Base-by-base conservation (phyloP, 257 asterid species). In the Capsicum baccatum region DNA sequence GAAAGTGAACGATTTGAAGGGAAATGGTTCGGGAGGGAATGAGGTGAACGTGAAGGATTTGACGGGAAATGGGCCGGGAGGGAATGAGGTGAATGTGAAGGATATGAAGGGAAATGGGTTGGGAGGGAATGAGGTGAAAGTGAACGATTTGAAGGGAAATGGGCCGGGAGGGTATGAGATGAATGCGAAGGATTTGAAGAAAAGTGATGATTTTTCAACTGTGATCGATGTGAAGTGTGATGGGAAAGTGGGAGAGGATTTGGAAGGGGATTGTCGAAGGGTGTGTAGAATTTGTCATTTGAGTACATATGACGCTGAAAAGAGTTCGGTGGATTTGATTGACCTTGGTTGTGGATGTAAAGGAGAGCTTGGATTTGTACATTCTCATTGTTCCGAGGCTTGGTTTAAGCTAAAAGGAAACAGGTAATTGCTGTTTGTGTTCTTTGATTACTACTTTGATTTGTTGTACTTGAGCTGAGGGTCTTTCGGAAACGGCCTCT, bases 301-400 rank as follows among this genome's bases (percentile, higher is more conserved):
- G 93, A 94, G 79, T 86, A 89, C 87, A 8, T 89, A 87, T 86
- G 98, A 94, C 79, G 84, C 79, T 78, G 84, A 88, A 5, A 80
- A 86, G 21, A 81, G 60, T 69, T 76, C 78, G 39, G 57, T 42
- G n/a, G 97, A 90, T 84, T 85, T 96, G 89, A 89, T 91, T 81
- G 95, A 92, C 90, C 92, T 96, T 84, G 98, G 98, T 37, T 96
- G 99, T 87, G 97, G 92, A 8, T 94, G 99, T 88, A 93, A 92
- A 86, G 99, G 98, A 50, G 98, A 96, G 87, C 94, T 94, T 74
- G 94, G 94, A 33, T 89, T 89, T 86, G 97, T 93, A 13, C 99
- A 94, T 87, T 67, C 85, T 57, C 86, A 81, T 59, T 94, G 99
- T 86, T 95, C 97, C 6, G 94, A 94, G 85, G 91, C 95, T 9